phyloP scores from a whole-genome alignment of 768 basidiomycete species.

The Mycena leptocephala region DNA sequence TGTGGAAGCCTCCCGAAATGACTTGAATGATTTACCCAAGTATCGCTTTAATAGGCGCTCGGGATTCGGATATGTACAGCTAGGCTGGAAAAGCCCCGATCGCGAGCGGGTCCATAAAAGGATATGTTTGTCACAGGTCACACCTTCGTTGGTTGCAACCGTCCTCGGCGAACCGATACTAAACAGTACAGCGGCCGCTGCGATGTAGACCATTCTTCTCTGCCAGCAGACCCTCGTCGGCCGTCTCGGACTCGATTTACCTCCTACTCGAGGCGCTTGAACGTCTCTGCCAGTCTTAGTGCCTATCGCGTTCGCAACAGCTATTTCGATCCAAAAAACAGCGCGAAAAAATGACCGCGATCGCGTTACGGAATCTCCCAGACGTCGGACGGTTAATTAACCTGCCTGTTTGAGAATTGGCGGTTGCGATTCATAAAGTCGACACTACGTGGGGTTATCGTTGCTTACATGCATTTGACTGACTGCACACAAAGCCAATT shows the following conservation, averaged over 20 bases:
- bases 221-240: slow-evolving; percentile 14
- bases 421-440: slow-evolving; percentile 35
- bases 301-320: neutral
- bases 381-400: slow-evolving; percentile 26
- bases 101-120: neutral
- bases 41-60: neutral
- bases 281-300: neutral
- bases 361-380: slow-evolving; percentile 24
- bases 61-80: neutral
- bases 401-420: slow-evolving; percentile 18
- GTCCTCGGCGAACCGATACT: neutral
- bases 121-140: slow-evolving; percentile 30
- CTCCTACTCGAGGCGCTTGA: neutral
- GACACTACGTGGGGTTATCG: slow-evolving; percentile 34
- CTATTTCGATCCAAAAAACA: neutral
- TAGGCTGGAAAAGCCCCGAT: neutral
- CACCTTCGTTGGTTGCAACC: slow-evolving; percentile 22
- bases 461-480: slow-evolving; percentile 32
- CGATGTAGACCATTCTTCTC: slow-evolving; percentile 2
- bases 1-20: no score
- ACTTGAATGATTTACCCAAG: neutral
- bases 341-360: slow-evolving; percentile 18
- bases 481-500: slow-evolving; percentile 4
- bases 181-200: slow-evolving; percentile 28
- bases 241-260: slow-evolving; percentile 2